Base-by-base conservation (phyloP, 1,284 basidiomycete species). In the Ceratobasidium sp. region DNA sequence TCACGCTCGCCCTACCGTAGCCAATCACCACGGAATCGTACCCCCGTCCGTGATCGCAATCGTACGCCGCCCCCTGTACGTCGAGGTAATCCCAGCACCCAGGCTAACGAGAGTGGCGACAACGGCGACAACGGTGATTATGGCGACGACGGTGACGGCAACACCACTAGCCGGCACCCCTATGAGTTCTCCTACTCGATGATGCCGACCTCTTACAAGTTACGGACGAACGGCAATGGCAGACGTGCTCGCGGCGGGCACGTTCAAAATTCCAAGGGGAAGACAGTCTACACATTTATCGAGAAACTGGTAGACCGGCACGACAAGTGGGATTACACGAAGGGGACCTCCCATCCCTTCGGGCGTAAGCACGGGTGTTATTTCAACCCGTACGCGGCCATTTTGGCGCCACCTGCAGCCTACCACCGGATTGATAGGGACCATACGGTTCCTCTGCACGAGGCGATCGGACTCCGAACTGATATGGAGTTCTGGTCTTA, bases 321-420 rank as follows among this genome's bases (percentile, higher is more conserved):
- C 17, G 22, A 31, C 29, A 59, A 59, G 57, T 59, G 19, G 31
- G 31, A 41, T 14, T 59, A 59, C 57, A 36, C 57, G 17, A 11
- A 15, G 1, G 33, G 19, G 11, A 31, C 11, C 19, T 36, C 17
- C 17, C 57, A 59, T n/a, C 57, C 33, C 33, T 59, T 59, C 31
- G 57, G 31, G 14, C 33, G 9, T n/a, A 33, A 36, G 17, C 31
- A 59, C 14, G 29, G 29, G 8, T n/a, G 9, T 15, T 36, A 41
- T 7, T 59, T 59, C 31, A 59, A 59, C 57, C 57, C 57, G 4
- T 59, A 59, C 29, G 33, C 57, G 15, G 57, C 17, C 19, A 19
- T 15, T 27, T 17, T 17, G 33, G 57, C 57, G 36, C 4, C 6
- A 4, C 36, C 36, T 41, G 11, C 36, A 41, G 36, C 36, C 6